Percentiles rank a stretch among this genome's conserved stretches.
Conservation (phyloP, 2,329 filamentous ascomycete genomes). For the Dactylellina haptotyla region DNA sequence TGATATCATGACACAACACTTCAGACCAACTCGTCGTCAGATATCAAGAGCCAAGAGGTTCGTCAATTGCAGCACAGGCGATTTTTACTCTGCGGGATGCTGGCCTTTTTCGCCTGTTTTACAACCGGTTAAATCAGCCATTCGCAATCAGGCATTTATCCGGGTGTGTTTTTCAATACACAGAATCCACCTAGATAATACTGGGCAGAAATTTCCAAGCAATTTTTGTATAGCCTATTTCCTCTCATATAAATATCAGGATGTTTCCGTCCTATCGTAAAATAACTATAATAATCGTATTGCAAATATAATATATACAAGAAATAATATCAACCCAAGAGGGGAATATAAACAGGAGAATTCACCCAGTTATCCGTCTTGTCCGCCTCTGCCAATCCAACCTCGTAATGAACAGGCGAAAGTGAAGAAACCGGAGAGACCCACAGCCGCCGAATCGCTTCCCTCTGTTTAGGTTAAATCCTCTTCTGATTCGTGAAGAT, state of each 20-base stretch:
- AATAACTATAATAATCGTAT: constrained; percentile 10
- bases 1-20: not conserved
- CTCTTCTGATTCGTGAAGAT: constrained; percentile 50
- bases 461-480: constrained; percentile 43
- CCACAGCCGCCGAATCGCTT: constrained; percentile 23
- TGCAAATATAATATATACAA: constrained; percentile 35
- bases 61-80: not conserved
- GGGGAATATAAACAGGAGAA: constrained; percentile 35
- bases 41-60: not conserved
- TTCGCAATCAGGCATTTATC: constrained; percentile 16
- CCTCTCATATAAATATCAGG: constrained; percentile 1
- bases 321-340: constrained; percentile 14
- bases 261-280: not conserved
- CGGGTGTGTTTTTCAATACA: not conserved
- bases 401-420: constrained; percentile 13
- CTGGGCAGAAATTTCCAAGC: not conserved
- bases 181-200: not conserved
- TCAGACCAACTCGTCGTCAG: not conserved
- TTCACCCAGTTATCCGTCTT: not conserved
- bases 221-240: constrained; percentile 36
- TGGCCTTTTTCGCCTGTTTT: constrained; percentile 13
- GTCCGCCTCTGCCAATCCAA: not conserved
- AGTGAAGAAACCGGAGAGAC: not conserved
- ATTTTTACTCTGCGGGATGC: constrained; percentile 5
- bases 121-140: constrained; percentile 6